Conservation (phyloP, 331 rosid species). For the Quercus phellos region DNA sequence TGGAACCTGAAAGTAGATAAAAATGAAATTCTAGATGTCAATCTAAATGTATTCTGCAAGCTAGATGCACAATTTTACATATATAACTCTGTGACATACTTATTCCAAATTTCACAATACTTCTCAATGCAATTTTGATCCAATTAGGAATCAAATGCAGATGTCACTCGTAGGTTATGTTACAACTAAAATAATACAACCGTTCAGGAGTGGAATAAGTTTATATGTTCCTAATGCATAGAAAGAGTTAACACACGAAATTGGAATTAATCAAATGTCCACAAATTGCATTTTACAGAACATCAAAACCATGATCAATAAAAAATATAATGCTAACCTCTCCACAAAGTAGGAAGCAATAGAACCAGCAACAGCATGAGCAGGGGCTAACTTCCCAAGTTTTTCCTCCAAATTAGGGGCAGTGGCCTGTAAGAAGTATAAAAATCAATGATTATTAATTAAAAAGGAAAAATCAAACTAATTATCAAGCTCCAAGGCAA, state of each 20-base stretch:
- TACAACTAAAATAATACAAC: neutral
- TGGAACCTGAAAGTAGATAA: constrained; percentile 38
- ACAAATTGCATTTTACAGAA: neutral
- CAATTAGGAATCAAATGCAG: constrained; percentile 5
- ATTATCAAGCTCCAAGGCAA: neutral
- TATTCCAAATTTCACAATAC: neutral
- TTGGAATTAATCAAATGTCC: neutral
- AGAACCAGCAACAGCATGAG: constrained; percentile 74
- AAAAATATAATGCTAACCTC: constrained; percentile 41
- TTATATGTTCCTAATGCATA: neutral
- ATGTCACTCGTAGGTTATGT: constrained; percentile 1
- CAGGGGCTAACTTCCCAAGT: constrained; percentile 80
- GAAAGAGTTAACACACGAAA: constrained; percentile 5
- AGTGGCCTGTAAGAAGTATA: constrained; percentile 53
- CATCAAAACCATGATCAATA: neutral
- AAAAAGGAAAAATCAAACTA: neutral
- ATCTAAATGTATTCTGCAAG: neutral
- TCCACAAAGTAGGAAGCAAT: constrained; percentile 75
- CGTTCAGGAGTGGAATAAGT: neutral
- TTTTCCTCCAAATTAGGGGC: constrained; percentile 78
- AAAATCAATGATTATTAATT: neutral
- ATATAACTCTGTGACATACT: neutral
- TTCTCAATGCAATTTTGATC: neutral
- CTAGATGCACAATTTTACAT: neutral
- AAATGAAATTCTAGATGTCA: neutral